Percentiles rank a stretch among this genome's conserved stretches.
phyloP scores from a whole-genome alignment of 2,329 filamentous ascomycete species.

The Aspergillus proliferans region DNA sequence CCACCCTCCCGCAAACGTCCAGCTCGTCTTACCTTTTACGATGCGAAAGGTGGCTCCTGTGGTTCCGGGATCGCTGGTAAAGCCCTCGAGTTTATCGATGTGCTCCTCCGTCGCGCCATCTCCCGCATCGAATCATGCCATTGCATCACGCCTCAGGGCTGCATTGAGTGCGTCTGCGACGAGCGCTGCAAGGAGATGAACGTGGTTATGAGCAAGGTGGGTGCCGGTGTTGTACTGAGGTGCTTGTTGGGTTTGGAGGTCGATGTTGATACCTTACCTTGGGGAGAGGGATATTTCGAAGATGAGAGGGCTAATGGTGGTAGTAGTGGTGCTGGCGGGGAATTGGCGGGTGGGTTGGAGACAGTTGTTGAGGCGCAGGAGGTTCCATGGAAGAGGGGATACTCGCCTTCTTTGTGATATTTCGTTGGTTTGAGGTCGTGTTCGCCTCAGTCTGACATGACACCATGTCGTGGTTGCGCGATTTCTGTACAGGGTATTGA shows the following conservation, averaged over 20 bases:
- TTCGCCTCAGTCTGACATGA: too few species aligned
- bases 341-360: conserved; percentile 65
- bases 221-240: conserved; percentile 73
- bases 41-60: conserved; percentile 78
- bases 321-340: conserved; percentile 49
- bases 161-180: conserved; percentile 82
- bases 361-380: conserved; percentile 71
- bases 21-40: conserved; percentile 86
- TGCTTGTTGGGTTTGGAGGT: conserved; percentile 69
- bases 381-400: conserved; percentile 39
- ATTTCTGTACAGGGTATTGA: too few species aligned
- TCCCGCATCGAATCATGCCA: conserved; percentile 68
- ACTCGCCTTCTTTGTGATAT: too few species aligned
- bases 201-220: conserved; percentile 88
- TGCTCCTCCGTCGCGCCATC: conserved; percentile 69
- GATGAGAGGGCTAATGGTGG: conserved; percentile 61
- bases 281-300: conserved; percentile 70
- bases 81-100: conserved; percentile 85
- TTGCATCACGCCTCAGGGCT: conserved; percentile 64
- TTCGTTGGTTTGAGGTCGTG: too few species aligned
- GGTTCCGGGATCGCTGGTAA: conserved; percentile 86
- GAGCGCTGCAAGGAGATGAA: conserved; percentile 81
- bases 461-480: too few species aligned
- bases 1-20: conserved; percentile 65
- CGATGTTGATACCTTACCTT: conserved; percentile 76